Percentiles rank a stretch among this genome's conserved stretches.
Evolutionary conservation across 2,329 filamentous ascomycete species (phyloP).

Genomic region (Talaromyces albobiverticillius): DNA sequence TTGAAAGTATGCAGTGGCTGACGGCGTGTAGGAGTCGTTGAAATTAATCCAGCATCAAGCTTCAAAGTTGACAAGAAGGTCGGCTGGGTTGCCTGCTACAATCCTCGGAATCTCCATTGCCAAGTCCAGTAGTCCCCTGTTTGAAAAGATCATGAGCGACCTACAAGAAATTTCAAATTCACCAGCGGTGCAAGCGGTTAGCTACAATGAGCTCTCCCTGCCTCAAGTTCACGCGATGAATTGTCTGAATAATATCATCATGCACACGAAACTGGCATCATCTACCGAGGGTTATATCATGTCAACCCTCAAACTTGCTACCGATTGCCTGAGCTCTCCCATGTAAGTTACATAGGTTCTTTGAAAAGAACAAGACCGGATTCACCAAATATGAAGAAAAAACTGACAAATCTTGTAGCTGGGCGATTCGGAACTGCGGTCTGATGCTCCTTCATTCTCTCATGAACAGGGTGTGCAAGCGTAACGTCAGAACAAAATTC

Average conservation of each 20-base stretch:
- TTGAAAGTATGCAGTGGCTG: constrained; percentile 14
- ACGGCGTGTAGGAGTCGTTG: constrained; percentile 48
- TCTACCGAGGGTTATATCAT: constrained; percentile 72
- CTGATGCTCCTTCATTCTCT: constrained; percentile 83
- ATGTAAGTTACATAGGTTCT: constrained; percentile 53
- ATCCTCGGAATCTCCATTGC: constrained; percentile 72
- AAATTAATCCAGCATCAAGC: constrained; percentile 70
- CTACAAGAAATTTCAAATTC: constrained; percentile 37
- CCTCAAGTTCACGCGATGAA: constrained; percentile 95
- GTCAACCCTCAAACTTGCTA: constrained; percentile 73
- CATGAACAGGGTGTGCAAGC: constrained; percentile 61
- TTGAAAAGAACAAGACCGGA: no score
- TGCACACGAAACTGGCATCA: constrained; percentile 71
- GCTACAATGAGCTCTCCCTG: constrained; percentile 54
- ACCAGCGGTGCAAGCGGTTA: constrained; percentile 26
- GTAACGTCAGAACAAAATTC: constrained; percentile 43
- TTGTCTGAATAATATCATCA: constrained; percentile 88
- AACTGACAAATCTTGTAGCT: constrained; percentile 47
- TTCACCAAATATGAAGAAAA: constrained; percentile 14
- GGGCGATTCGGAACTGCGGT: constrained; percentile 93
- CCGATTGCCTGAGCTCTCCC: constrained; percentile 71
- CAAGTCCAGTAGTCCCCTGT: constrained; percentile 53
- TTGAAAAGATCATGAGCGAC: constrained; percentile 40
- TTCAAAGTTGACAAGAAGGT: constrained; percentile 79
- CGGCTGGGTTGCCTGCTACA: constrained; percentile 85